Base-by-base conservation (phyloP, 2,329 filamentous ascomycete species). In the Tolypocladium ovalisporum region DNA sequence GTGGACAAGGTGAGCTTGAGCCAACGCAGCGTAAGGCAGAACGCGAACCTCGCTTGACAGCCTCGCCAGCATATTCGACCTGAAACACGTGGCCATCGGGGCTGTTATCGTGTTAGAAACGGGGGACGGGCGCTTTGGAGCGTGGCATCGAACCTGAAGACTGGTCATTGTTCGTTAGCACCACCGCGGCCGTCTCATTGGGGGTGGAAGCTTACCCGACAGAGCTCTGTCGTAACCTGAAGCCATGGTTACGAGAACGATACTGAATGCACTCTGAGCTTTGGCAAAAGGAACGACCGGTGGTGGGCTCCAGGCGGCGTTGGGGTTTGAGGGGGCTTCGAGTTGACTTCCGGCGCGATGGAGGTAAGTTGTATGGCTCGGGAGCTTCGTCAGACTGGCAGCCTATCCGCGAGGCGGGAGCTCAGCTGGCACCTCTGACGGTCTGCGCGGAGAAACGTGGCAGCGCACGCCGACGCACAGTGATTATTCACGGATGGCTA, bases 81-180 rank as follows among this genome's bases (percentile, higher is more conserved):
- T 99, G 94, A 79, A 99, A 99, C 69, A 99, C 94, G 80, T 99
- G 94, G 76, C 94, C 94, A 78, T 99, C 94, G 70, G 94, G 94
- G 84, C 93, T 97, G 70, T 54, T 58, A 24, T 53, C 53, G n/a
- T 42, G 71, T 87, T 74, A 85, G 78, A 66, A 62, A 13, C 13
- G 34, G 12, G n/a, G 2, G 12, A 19, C 10, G 37, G 9, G 40
- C 35, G 27, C 15, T 36, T 4, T 49, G 56, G 36, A 55, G 51
- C 42, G 51, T 27, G 36, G 52, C 19, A 15, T 51, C 64, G 54
- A 77, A 90, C 87, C 87, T 90, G 76, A 97, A 97, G 73, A 96
- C 92, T 96, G 67, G 63, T 71, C 62, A 65, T 58, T 61, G 64
- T 51, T 82, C 76, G 83, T 78, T 39, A 54, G 58, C 29, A 60